Evolutionary conservation across 495 filamentous ascomycete genomes (phyloP).

Genomic region (Xylaria curta): DNA sequence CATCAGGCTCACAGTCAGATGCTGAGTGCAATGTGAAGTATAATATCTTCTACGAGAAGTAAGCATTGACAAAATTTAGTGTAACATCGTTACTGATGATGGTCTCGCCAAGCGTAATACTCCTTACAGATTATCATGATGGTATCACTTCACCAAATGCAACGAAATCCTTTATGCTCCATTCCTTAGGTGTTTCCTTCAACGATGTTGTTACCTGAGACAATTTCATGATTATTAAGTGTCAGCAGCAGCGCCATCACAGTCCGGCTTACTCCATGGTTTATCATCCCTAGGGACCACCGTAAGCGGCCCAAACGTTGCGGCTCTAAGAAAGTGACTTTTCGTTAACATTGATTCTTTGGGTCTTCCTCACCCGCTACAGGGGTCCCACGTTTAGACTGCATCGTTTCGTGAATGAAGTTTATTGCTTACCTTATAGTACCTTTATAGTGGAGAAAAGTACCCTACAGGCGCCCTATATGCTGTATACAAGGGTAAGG

Average conservation of each 20-base stretch:
- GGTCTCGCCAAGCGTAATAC: background rate
- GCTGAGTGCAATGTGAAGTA: background rate
- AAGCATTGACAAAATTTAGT: background rate
- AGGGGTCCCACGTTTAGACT: slow-evolving; percentile 3
- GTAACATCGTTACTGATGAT: background rate
- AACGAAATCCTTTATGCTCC: background rate
- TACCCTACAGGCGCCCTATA: too few relatives aligned
- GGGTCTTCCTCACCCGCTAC: background rate
- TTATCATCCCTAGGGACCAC: background rate
- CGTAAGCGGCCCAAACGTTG: background rate
- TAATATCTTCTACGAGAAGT: background rate
- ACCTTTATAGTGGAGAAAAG: too few relatives aligned
- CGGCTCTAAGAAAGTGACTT: background rate
- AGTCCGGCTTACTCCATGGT: background rate
- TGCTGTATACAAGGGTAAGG: too few relatives aligned
- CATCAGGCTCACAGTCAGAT: background rate
- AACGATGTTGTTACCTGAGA: background rate
- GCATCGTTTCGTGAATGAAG: background rate
- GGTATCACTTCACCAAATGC: background rate
- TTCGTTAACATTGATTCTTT: background rate
- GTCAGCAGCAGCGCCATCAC: background rate
- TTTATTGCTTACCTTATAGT: too few relatives aligned
- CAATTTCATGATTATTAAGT: background rate
- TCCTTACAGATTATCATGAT: background rate
- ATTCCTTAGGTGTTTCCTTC: background rate